A percentile compares a stretch with the other conserved stretches of the same genome.
phyloP scores from a whole-genome alignment of 2,329 filamentous ascomycete species.

The Hortaea sp. region DNA sequence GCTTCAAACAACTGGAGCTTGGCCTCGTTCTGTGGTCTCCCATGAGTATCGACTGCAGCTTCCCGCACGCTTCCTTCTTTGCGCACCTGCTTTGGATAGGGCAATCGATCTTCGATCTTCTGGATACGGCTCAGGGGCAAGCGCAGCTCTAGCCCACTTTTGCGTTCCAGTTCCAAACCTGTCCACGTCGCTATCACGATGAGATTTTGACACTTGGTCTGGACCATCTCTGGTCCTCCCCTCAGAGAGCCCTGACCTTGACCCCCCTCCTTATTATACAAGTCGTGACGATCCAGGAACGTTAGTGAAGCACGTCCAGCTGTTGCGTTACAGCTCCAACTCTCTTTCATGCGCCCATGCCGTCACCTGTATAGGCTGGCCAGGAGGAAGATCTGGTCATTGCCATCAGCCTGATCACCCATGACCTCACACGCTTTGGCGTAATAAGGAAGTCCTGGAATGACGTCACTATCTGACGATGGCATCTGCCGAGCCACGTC shows the following conservation, averaged over 20 bases:
- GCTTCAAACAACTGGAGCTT: no score
- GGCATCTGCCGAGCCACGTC: conserved; percentile 22
- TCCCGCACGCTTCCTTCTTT: no score
- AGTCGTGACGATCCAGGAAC: conserved; percentile 61
- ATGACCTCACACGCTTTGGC: conserved; percentile 78
- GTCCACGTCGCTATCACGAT: conserved; percentile 74
- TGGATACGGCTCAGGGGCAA: conserved; percentile 53
- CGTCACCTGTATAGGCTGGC: conserved; percentile 86
- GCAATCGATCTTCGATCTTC: conserved; percentile 47
- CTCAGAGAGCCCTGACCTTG: conserved; percentile 13
- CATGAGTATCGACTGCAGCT: no score
- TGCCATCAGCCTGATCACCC: conserved; percentile 67
- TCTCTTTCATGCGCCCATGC: conserved; percentile 75
- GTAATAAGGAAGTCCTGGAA: conserved; percentile 86
- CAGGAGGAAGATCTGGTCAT: conserved; percentile 72
- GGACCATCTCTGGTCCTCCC: conserved; percentile 15
- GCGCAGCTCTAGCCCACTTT: conserved; percentile 77
- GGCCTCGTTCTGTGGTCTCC: no score
- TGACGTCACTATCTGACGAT: conserved; percentile 53
- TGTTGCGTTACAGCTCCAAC: conserved; percentile 58
- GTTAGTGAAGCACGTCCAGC: conserved; percentile 55
- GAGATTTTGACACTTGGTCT: conserved; percentile 28
- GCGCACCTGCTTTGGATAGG: no score
- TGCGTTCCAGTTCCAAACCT: conserved; percentile 85
- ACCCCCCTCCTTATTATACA: conserved; percentile 18